A percentile compares a stretch with the other conserved stretches of the same genome.
These are phyloP conservation scores for Candida hungchunana DNA, from an alignment of 805 yeast genomes.

Conservation along the genomic window DNA sequence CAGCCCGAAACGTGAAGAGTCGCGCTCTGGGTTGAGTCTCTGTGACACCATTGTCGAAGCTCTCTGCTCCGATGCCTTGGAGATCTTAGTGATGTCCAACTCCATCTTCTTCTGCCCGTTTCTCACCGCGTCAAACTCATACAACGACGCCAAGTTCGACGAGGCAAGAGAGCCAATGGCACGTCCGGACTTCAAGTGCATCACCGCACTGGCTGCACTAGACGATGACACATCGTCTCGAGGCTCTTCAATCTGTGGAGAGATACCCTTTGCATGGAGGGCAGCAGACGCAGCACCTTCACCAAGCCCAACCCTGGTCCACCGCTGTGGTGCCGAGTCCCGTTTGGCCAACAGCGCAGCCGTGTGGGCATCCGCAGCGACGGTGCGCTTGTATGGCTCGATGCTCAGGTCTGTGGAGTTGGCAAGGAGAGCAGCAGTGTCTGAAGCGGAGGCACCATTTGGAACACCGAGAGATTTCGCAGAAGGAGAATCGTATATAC, in stretches of 20 bases:
- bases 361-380: conserved; percentile 60
- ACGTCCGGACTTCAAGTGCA: conserved; percentile 33
- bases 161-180: conserved; percentile 37
- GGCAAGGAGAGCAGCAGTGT: conserved; percentile 74
- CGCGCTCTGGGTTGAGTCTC: conserved; percentile 28
- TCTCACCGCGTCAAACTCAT: conserved; percentile 41
- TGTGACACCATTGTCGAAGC: conserved; percentile 29
- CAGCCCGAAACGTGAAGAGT: conserved; percentile 34
- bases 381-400: conserved; percentile 57
- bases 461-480: conserved; percentile 54
- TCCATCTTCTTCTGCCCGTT: conserved; percentile 38
- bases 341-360: conserved; percentile 52
- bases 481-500: conserved; percentile 52
- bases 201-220: conserved; percentile 23
- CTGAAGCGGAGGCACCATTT: conserved; percentile 52
- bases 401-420: conserved; percentile 60
- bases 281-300: conserved; percentile 45
- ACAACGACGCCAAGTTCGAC: conserved; percentile 35
- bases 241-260: neutral
- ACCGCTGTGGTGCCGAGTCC: conserved; percentile 43
- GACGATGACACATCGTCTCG: conserved; percentile 7
- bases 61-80: conserved; percentile 39
- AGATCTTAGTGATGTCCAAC: conserved; percentile 50
- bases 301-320: conserved; percentile 49
- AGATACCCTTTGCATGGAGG: conserved; percentile 23